Base-by-base conservation (phyloP, 2,329 filamentous ascomycete species). In the Tolypocladium cylindrosporum region DNA sequence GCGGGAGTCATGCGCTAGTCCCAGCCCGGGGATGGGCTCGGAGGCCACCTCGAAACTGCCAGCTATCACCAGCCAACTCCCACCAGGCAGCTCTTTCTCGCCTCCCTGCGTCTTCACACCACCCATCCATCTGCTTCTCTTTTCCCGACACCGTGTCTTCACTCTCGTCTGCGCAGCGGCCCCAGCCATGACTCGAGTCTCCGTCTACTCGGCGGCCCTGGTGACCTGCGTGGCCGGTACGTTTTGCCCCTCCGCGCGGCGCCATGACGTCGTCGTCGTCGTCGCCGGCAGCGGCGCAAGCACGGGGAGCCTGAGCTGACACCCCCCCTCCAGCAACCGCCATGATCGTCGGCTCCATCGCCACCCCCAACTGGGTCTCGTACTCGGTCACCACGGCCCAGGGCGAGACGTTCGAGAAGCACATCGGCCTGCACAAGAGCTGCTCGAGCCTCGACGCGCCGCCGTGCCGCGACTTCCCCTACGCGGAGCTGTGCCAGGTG, bases 341-440 rank as follows among this genome's bases (percentile, higher is more conserved):
- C 61, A 83, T 91, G 79, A 89, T 88, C 31, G 77, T 92, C 56
- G 78, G 83, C 45, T 82, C 88, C 57, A 88, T 90, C 64, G 74
- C 83, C 60, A 78, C 87, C 53, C 87, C 89, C 19, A 77, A 83
- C 71, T 94, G 90, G 89, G 76, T 91, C 55, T 79, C 80, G 57
- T 91, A 83, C 70, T 74, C 79, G 50, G 81, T 84, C 48, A 77
- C 76, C 9, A 76, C 77, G 21, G 72, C 77, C 55, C 67, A 73
- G 41, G 77, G 77, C 67, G 72, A 74, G 59, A 75, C 69, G 41
- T 76, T 79, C 62, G 75, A 76, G 62, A 82, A 85, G 64, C 82
- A 81, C 61, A 84, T 91, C 69, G 93, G 93, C 59, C 83, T 99
- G 52, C 89, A 96, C 74, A 82, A 81, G 65, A 86, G 85, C 69